Evolutionary conservation across 208 protist genomes (phyloP).

Genomic region (Vickermania spadyakhi): DNA sequence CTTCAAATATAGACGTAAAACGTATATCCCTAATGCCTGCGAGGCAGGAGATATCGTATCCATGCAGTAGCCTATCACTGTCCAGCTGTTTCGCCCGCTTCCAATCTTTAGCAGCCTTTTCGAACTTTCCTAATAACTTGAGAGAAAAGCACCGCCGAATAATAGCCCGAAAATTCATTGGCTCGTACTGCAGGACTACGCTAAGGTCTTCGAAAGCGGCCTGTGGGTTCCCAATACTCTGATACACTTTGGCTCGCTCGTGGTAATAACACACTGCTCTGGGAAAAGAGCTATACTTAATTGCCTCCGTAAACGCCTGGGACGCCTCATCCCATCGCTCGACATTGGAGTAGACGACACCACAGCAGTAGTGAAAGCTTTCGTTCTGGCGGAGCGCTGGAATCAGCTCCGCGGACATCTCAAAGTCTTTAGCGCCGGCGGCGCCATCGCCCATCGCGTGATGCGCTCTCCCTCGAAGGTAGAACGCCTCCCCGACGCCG

Average conservation of each 20-base stretch:
- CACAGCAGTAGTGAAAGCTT: constrained; percentile 37
- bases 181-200: constrained; percentile 46
- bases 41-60: not conserved
- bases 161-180: constrained; percentile 57
- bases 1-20: not conserved
- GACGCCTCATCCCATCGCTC: constrained; percentile 25
- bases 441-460: constrained; percentile 43
- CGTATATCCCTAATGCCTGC: not conserved
- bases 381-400: constrained; percentile 20
- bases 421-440: constrained; percentile 45
- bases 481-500: constrained; percentile 54
- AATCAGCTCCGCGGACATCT: constrained; percentile 29
- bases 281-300: constrained; percentile 7
- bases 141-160: constrained; percentile 78
- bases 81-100: constrained; percentile 51
- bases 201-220: constrained; percentile 72
- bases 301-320: constrained; percentile 30
- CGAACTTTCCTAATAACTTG: constrained; percentile 63
- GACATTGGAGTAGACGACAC: constrained; percentile 30
- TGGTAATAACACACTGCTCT: constrained; percentile 32
- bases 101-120: constrained; percentile 80
- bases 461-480: constrained; percentile 63
- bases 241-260: constrained; percentile 79
- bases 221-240: constrained; percentile 41
- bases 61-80: constrained; percentile 9